A percentile compares a stretch with the other conserved stretches of the same genome.
Conservation (phyloP, 106 monocot species). For the Allium sativum region DNA sequence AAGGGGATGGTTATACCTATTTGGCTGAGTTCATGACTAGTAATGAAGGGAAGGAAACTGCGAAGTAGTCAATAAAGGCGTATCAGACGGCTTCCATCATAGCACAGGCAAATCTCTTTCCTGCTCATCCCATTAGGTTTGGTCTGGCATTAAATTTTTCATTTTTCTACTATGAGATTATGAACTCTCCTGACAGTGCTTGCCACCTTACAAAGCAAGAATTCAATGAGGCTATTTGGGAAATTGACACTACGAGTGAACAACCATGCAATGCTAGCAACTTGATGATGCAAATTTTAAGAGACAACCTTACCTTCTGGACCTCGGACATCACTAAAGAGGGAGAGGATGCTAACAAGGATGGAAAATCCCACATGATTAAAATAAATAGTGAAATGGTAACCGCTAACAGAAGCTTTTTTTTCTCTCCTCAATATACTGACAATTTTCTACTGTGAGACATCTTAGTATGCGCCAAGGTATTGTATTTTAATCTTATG, state of each 20-base stretch:
- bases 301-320: conserved; percentile 20
- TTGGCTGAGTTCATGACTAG: conserved; percentile 34
- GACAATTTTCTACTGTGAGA: too few species aligned
- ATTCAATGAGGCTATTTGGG: conserved; percentile 15
- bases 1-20: conserved; percentile 34
- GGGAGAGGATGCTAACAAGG: too few species aligned
- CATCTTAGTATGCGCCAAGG: too few species aligned
- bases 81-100: conserved; percentile 31
- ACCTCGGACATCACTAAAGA: conserved; percentile 18
- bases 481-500: too few species aligned
- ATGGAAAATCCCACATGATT: too few species aligned
- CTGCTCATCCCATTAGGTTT: conserved; percentile 57
- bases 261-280: conserved; percentile 17
- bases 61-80: conserved; percentile 25
- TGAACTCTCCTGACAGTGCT: conserved; percentile 37
- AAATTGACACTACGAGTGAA: conserved; percentile 14
- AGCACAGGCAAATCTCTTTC: conserved; percentile 27
- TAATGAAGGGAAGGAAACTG: conserved; percentile 23
- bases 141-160: conserved; percentile 54
- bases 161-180: conserved; percentile 58
- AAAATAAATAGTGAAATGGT: too few species aligned
- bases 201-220: conserved; percentile 16
- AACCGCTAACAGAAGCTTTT: too few species aligned
- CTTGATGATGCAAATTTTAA: conserved; percentile 18
- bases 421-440: too few species aligned